Evolutionary conservation across 2,329 filamentous ascomycete species (phyloP).

Genomic region (Cyphellophora attinorum): DNA sequence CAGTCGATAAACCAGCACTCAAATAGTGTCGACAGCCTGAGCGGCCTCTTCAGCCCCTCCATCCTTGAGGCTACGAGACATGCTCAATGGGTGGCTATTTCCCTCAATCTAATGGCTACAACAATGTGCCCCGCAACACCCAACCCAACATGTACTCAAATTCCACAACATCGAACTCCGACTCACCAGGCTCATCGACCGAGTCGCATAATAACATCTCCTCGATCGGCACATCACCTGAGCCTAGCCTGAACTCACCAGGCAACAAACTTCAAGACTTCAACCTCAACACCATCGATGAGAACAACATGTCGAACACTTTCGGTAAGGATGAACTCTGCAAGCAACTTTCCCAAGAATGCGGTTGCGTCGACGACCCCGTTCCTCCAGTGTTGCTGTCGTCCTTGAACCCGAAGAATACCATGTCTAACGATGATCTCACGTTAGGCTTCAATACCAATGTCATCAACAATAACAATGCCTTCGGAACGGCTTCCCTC

Average conservation of each 20-base stretch:
- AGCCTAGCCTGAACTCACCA: slow-evolving; percentile 34
- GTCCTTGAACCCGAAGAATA: background rate
- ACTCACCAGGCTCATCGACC: slow-evolving; percentile 39
- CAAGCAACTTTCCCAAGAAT: slow-evolving; percentile 33
- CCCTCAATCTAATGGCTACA: slow-evolving; percentile 26
- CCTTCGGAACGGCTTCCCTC: slow-evolving; percentile 6
- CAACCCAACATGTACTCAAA: slow-evolving; percentile 16
- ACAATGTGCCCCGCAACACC: background rate
- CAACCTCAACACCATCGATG: slow-evolving; percentile 22
- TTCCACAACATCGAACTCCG: slow-evolving; percentile 30
- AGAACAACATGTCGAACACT: slow-evolving; percentile 6
- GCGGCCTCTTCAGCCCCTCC: slow-evolving; percentile 51
- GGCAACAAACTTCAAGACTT: slow-evolving; percentile 27
- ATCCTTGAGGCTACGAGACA: slow-evolving; percentile 37
- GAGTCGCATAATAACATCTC: slow-evolving; percentile 36
- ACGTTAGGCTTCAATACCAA: slow-evolving; percentile 13
- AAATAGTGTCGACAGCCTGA: slow-evolving; percentile 34
- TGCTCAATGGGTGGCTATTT: slow-evolving; percentile 31
- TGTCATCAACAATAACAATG: slow-evolving; percentile 33
- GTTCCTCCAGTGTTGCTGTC: slow-evolving; percentile 23
- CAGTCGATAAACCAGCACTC: slow-evolving; percentile 8
- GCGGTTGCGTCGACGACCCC: slow-evolving; percentile 27
- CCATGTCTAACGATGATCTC: slow-evolving; percentile 12
- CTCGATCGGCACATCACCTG: slow-evolving; percentile 41
- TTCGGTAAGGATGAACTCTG: slow-evolving; percentile 35